These are phyloP conservation scores for Trichophyton benhamiae DNA, from an alignment of 2,329 filamentous ascomycete species.

Conservation along the genomic window DNA sequence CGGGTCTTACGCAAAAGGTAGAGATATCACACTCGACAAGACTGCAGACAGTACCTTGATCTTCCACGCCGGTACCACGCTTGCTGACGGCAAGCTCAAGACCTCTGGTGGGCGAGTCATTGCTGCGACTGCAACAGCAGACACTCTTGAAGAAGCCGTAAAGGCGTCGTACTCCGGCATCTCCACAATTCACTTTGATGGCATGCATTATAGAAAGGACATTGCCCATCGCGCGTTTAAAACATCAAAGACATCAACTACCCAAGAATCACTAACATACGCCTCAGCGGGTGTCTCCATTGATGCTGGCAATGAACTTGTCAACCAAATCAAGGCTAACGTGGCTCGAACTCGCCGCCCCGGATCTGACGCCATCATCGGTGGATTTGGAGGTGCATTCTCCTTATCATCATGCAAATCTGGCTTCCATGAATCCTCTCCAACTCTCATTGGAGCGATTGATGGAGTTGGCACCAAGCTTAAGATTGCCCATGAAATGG, in stretches of 20 bases:
- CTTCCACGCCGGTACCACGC: slow-evolving; percentile 83
- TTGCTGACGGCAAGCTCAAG: slow-evolving; percentile 51
- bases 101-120: slow-evolving; percentile 86
- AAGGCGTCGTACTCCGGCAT: slow-evolving; percentile 79
- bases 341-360: slow-evolving; percentile 75
- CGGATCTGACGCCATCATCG: slow-evolving; percentile 85
- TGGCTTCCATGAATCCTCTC: slow-evolving; percentile 62
- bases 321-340: slow-evolving; percentile 78
- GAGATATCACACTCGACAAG: slow-evolving; percentile 46
- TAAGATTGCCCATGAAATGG: slow-evolving; percentile 82
- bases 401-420: slow-evolving; percentile 55
- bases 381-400: slow-evolving; percentile 84
- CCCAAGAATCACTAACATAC: slow-evolving; percentile 56
- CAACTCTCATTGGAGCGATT: slow-evolving; percentile 82
- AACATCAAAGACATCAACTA: slow-evolving; percentile 18
- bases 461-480: slow-evolving; percentile 96
- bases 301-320: slow-evolving; percentile 83
- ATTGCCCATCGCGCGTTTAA: slow-evolving; percentile 61
- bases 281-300: slow-evolving; percentile 89
- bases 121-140: slow-evolving; percentile 69
- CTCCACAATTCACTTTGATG: slow-evolving; percentile 65
- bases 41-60: slow-evolving; percentile 49
- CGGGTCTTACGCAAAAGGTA: slow-evolving; percentile 70
- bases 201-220: slow-evolving; percentile 85
- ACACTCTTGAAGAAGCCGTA: slow-evolving; percentile 68